These are phyloP conservation scores for Saccharomycopsis crataegensis DNA, from an alignment of 1,139 yeast genomes.

Conservation along the genomic window DNA sequence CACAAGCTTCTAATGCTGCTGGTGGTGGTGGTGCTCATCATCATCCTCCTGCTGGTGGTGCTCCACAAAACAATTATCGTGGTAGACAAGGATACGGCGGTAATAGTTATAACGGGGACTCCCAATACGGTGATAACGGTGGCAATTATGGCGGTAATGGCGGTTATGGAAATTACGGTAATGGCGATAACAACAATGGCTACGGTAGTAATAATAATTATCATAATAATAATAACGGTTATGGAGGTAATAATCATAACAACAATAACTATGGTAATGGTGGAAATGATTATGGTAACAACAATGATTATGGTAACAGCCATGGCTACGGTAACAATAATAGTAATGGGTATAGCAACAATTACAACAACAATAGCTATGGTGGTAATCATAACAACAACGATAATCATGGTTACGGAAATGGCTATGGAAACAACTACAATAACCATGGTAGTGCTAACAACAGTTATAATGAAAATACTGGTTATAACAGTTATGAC, in stretches of 20 bases:
- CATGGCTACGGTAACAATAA: constrained; percentile 1
- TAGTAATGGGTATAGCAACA: constrained; percentile 28
- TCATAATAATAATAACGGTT: neutral
- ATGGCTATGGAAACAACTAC: constrained; percentile 14
- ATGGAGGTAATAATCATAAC: constrained; percentile 25
- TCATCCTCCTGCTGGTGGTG: too few species aligned
- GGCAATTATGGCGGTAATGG: neutral
- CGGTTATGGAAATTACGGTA: neutral
- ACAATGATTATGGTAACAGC: neutral
- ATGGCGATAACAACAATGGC: neutral
- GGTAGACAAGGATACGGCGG: neutral
- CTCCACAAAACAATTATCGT: neutral
- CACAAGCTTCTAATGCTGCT: neutral
- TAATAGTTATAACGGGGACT: constrained; percentile 12
- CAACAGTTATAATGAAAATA: constrained; percentile 15
- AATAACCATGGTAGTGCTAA: constrained; percentile 20
- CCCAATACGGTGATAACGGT: constrained; percentile 28
- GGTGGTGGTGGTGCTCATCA: too few species aligned
- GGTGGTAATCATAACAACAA: constrained; percentile 23
- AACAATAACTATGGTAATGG: neutral
- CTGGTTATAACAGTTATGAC: neutral
- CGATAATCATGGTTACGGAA: constrained; percentile 19
- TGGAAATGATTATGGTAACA: neutral
- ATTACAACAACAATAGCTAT: constrained; percentile 12
- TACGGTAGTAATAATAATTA: neutral